Base-by-base conservation (phyloP, 2,329 filamentous ascomycete species). In the Trichoderma koningiopsis region DNA sequence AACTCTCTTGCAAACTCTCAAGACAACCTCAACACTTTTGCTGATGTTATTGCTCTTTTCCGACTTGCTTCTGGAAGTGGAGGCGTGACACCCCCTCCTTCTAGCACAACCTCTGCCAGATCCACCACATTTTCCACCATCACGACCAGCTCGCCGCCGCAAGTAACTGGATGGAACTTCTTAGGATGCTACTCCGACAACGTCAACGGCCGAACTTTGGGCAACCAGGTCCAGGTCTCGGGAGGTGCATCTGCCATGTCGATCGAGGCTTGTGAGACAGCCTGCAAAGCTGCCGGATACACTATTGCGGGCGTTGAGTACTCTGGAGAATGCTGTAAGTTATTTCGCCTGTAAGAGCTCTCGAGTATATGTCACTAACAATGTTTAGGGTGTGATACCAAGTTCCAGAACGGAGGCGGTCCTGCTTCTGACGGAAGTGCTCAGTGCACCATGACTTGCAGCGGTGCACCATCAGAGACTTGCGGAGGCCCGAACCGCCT, bases 371-470 rank as follows among this genome's bases (percentile, higher is more conserved):
- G 6, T 16, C 16, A 24, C 60, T 62, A 53, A 62, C 27, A n/a
- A 1, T 27, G 33, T 7, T 22, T 2, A 62, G 60, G 60, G 60
- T 62, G 60, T 31, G 60, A 62, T 27, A 62, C 5, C 60, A 62
- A 52, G n/a, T 52, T 62, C 43, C n/a, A 33, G 19, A 62, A 62
- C 6, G 60, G 60, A 27, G 60, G 60, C 19, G 60, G 43, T 13
- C 60, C 60, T 33, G 60, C 60, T 13, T 35, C 60, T 52, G 60
- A 62, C n/a, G 60, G 60, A 62, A 62, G 35, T 37, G 60, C 60
- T 19, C 60, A 62, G n/a, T 62, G 60, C n/a, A 62, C 60, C 29
- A 62, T 62, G 60, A 62, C 60, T 35, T 62, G 60, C 11, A 62
- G 60, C 43, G 60, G 60, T 53, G 60, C 60, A 7, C 60, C 60